Base-by-base conservation (phyloP, 2,329 filamentous ascomycete species). In the Aspergillus ochraceus region DNA sequence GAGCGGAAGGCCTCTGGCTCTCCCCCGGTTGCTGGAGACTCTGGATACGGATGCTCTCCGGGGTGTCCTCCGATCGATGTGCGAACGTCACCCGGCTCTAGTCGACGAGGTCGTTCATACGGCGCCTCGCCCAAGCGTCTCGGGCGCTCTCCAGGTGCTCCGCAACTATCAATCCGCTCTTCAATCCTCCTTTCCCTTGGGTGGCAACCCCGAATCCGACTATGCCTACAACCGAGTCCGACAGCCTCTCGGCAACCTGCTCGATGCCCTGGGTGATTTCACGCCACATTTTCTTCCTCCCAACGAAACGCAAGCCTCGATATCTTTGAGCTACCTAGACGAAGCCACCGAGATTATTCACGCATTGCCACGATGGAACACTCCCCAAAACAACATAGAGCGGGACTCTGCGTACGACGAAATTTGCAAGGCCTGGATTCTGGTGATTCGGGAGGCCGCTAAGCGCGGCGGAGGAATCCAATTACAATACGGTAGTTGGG, bases 361-460 rank as follows among this genome's bases (percentile, higher is more conserved):
- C 75, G 84, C 88, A 45, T 83, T 99, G 49, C 95, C 95, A 3
- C 86, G 96, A 70, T 99, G 93, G 92, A 90, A 95, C 67, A 91
- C 88, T 49, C 90, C 90, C 61, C 87, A 91, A 63, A 90, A 97
- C 78, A 93, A 93, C 66, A 86, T 97, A 68, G 91, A 96, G 80
- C 97, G 97, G 77, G 90, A 97, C 66, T 92, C 92, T 64, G 93
- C 94, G 6, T 99, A 99, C 72, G 94, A 99, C 70, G 95, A 98
- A 73, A 93, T 99, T 64, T 89, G 91, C 26, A 92, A 90, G 70
- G 95, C 95, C 1, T 99, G 95, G 95, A 88, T 91, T 17, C 77
- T 96, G 66, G 94, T 97, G 53, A 90, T 99, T 67, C 89, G 88
- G 62, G 95, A 99, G 76, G 92, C 92, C 2, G 88, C 90, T 22